These are phyloP conservation scores for Trichocladium uniseriatum DNA, from an alignment of 495 filamentous ascomycete species.

Conservation along the genomic window DNA sequence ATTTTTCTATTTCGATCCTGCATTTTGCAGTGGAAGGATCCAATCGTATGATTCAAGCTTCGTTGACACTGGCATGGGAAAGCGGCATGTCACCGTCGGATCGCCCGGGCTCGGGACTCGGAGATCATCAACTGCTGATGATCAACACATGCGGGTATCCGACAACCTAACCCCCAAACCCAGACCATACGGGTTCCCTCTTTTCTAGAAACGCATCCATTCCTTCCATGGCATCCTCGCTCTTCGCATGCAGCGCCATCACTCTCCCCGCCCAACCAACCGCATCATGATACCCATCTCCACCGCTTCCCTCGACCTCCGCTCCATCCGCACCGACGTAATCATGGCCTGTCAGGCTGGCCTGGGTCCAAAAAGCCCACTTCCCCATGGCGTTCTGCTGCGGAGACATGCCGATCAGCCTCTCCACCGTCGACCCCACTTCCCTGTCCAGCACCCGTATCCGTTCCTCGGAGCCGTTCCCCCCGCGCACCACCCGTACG, in stretches of 20 bases:
- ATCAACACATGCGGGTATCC: too few species aligned
- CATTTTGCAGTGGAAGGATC: too few species aligned
- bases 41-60: too few species aligned
- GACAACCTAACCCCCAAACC: too few species aligned
- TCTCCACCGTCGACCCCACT: constrained; percentile 7
- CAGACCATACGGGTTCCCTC: constrained; percentile 11
- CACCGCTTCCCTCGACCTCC: constrained; percentile 3
- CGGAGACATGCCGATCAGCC: constrained; percentile 13
- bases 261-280: constrained; percentile 14
- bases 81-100: too few species aligned
- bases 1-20: too few species aligned
- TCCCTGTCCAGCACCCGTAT: constrained; percentile 6
- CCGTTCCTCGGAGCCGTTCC: background rate
- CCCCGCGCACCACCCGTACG: constrained; percentile 7
- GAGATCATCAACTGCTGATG: too few species aligned
- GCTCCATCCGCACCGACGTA: background rate
- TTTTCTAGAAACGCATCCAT: constrained; percentile 19
- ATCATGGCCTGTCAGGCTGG: background rate
- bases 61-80: too few species aligned
- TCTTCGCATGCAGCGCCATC: constrained; percentile 19
- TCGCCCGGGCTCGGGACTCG: too few species aligned
- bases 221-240: constrained; percentile 21
- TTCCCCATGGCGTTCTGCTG: constrained; percentile 24
- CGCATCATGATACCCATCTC: constrained; percentile 15
- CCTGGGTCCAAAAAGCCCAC: constrained; percentile 26